Evolutionary conservation across 1,139 yeast genomes (phyloP), one percentile per base, ranked within the genome.

Genomic region (Maudiozyma humilis): DNA sequence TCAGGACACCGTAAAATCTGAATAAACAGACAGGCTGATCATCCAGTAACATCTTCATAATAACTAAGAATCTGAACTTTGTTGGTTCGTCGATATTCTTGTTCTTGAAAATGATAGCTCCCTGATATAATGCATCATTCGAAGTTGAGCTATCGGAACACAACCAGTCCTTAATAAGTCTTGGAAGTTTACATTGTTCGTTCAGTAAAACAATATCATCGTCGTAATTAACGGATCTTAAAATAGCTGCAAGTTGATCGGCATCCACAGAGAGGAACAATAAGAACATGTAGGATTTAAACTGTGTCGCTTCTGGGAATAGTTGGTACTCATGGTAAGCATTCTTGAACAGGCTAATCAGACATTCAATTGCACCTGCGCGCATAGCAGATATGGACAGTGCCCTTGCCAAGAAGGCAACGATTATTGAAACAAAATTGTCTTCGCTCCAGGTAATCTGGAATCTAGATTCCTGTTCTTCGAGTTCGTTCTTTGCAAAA

Each of bases 321-420:
- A 47, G 45, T 14, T 36, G 31, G 18, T 47, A 49, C 34, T 60
- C 60, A 37, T 41, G 47, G 41, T 72, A 73, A 49, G 81, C 66
- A 15, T 72, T 62, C 39, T 67, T 69, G 56, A 82, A 72, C 23
- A 79, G 63, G 1, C 66, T 59, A 48, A 71, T 74, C 54, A 85
- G 59, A 19, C 79, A 71, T 2, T 66, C 66, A 39, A 80, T 59
- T 0, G 91, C 76, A 2, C 71, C 65, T n/a, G 73, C 75, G 47
- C 77, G 75, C 20, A 83, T 72, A 44, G 75, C 77, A 2, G 89
- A 77, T 12, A 77, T 65, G 41, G 77, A 76, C 45, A 85, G 65
- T 0, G 95, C 95, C 55, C 75, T 79, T 2, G 78, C 66, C 27
- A 79, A 64, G 13, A 75, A 60, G 40, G 72, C 70, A 39, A 79